These are phyloP conservation scores for Carex parvula DNA, from an alignment of 176 grass and related monocot genomes.

Conservation along the genomic window DNA sequence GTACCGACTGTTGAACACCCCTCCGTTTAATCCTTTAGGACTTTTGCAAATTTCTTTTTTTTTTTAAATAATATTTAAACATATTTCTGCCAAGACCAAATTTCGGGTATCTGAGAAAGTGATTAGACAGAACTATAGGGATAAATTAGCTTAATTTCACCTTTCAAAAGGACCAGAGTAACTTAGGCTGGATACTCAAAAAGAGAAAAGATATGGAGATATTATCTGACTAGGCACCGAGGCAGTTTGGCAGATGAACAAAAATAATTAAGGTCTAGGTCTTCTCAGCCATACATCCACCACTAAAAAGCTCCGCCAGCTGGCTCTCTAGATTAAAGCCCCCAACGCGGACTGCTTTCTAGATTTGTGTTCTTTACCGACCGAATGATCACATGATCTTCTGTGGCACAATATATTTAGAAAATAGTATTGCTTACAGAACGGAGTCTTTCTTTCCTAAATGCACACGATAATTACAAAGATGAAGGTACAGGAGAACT, in stretches of 20 bases:
- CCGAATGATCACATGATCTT: not conserved
- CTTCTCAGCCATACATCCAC: not conserved
- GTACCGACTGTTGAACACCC: too few relatives aligned
- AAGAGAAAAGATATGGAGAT: not conserved
- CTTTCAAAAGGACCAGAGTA: not conserved
- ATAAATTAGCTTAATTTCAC: not conserved
- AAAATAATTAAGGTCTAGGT: not conserved
- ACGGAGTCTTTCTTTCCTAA: too few relatives aligned
- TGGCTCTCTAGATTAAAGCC: conserved; percentile 4
- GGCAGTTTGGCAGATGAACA: not conserved
- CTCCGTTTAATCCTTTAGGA: too few relatives aligned
- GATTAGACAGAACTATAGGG: not conserved
- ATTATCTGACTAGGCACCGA: not conserved
- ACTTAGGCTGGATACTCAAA: not conserved
- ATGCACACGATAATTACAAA: not conserved
- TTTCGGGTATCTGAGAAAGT: not conserved
- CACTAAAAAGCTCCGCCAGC: not conserved
- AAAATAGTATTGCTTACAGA: too few relatives aligned
- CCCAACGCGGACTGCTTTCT: not conserved
- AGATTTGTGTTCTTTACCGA: not conserved
- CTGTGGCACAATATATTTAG: not conserved
- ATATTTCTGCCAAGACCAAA: not conserved
- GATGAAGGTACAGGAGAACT: not conserved
- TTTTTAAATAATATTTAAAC: not conserved
- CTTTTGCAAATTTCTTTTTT: not conserved